These are phyloP conservation scores for Pestalotiopsis sp. DNA, from an alignment of 2,329 filamentous ascomycete species.

Conservation along the genomic window DNA sequence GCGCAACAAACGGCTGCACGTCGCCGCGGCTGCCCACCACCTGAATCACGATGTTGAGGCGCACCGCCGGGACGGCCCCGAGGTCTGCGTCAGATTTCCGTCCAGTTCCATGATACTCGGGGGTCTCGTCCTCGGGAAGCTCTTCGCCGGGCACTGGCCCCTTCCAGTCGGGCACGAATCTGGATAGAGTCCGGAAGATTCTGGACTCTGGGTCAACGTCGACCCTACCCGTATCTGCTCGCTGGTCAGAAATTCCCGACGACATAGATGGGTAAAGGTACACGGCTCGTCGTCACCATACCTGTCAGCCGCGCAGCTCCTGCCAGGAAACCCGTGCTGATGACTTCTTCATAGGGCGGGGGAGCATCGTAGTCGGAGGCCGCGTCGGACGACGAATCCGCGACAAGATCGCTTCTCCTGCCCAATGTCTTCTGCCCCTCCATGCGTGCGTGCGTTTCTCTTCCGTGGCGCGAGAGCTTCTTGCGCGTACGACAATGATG, in stretches of 20 bases:
- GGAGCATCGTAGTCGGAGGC: not conserved
- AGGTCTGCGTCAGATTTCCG: not conserved
- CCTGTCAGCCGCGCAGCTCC: not conserved
- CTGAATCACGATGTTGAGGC: conserved; percentile 73
- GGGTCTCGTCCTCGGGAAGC: not conserved
- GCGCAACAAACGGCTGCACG: conserved; percentile 74
- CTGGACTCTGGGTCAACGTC: conserved; percentile 3
- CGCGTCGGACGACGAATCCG: not conserved
- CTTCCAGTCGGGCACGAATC: not conserved
- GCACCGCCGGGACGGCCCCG: conserved; percentile 16
- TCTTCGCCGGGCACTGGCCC: not conserved
- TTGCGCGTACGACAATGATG: too few species aligned
- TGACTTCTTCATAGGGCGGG: not conserved
- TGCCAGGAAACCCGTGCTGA: not conserved
- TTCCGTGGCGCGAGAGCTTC: too few species aligned
- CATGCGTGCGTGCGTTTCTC: too few species aligned
- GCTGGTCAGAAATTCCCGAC: not conserved
- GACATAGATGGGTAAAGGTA: not conserved
- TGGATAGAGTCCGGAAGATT: not conserved
- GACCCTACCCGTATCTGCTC: not conserved
- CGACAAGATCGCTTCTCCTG: not conserved
- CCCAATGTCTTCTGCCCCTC: too few species aligned
- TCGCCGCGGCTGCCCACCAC: conserved; percentile 77
- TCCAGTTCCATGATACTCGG: not conserved
- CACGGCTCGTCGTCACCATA: not conserved